phyloP scores from a whole-genome alignment of 108 stramenopile genomes.

The Skeletonema potamos region DNA sequence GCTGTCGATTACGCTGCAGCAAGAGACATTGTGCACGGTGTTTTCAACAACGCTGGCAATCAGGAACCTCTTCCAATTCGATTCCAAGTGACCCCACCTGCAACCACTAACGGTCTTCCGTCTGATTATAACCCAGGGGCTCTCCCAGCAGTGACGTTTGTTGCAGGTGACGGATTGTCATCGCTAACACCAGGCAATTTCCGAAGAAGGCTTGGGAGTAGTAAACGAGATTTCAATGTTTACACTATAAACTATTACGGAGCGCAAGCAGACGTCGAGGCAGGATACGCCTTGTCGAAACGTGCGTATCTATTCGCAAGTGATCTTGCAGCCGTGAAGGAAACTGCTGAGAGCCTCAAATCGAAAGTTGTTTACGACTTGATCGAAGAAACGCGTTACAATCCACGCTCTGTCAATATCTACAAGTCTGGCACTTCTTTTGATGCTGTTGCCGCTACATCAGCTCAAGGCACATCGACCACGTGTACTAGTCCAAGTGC shows the following conservation, averaged over 20 bases:
- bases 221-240: constrained; percentile 10
- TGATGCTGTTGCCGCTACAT: constrained; percentile 6
- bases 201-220: background rate
- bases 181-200: background rate
- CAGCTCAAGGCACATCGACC: background rate
- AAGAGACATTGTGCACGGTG: background rate
- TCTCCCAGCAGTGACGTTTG: constrained; percentile 8
- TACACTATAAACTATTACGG: constrained; percentile 11
- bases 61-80: background rate
- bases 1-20: constrained; percentile 1
- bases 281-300: constrained; percentile 6
- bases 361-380: background rate
- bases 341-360: constrained; percentile 8
- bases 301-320: constrained; percentile 3
- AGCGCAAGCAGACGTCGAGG: background rate
- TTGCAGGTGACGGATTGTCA: constrained; percentile 9
- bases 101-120: background rate
- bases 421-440: constrained; percentile 3
- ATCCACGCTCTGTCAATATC: background rate
- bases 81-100: background rate
- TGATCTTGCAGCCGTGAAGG: constrained; percentile 1
- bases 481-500: constrained; percentile 3
- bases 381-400: background rate
- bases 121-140: constrained; percentile 1
- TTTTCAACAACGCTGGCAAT: constrained; percentile 6